Evolutionary conservation across 305 asterid species (phyloP), one percentile per base, ranked within the genome.

Genomic region (Vinca major): DNA sequence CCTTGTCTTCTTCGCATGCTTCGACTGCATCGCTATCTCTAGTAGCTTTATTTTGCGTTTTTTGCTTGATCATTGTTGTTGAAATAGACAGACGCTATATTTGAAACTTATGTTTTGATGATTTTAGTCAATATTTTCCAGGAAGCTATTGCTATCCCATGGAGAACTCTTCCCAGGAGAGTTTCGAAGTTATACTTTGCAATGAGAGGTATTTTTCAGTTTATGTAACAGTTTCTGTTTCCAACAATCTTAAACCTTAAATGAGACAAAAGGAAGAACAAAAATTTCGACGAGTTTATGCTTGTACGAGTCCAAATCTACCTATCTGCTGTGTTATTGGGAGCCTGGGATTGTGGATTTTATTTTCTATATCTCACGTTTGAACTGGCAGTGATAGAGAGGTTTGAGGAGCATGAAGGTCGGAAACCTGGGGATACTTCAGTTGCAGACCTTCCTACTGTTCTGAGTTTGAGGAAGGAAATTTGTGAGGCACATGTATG

Each of bases 81-180:
- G 16, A 61, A 37, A 19, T 50, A 7, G 0, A 39, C 0, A 1
- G 19, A 4, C 11, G 5, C 21, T 9, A 44, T 11, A 11, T 9
- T 74, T 44, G 39, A 17, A 10, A 55, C 4, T 62, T 70, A 65
- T 68, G 7, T 26, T 65, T 11, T 69, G 51, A 21, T 74, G 66
- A 47, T 60, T 39, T 48, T 66, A 52, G 33, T 62, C 60, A 71
- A 68, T 73, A 17, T 64, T 69, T 77, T 74, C 51, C 81, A 93
- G 97, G 93, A 89, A 73, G 92, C 99, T 79, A 78, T 89, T 76
- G 83, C 95, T 54, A 76, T 83, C 73, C 95, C 97, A 5, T 93
- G 99, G 99, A 83, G 70, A 70, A 88, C 92, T 70, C 95, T 93
- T 77, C 95, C 99, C 0, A 84, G 79, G 86, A 87, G 80, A 82